Conservation (phyloP, 2,329 filamentous ascomycete genomes). For the Trichoderma breve region DNA sequence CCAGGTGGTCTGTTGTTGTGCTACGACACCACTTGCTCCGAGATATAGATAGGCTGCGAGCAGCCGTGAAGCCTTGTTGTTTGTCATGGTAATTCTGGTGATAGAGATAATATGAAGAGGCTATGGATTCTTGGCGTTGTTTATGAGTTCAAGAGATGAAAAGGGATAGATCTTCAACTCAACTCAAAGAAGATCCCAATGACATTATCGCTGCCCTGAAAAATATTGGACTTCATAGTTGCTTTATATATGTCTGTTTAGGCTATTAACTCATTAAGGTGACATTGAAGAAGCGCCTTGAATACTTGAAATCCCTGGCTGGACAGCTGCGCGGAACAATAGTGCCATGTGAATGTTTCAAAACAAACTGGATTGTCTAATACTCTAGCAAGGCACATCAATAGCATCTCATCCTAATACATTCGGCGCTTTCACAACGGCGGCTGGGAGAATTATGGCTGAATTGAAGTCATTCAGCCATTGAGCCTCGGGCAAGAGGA, state of each 20-base stretch:
- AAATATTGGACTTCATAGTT: not conserved
- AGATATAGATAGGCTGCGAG: conserved; percentile 1
- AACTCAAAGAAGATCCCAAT: not conserved
- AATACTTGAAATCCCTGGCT: not conserved
- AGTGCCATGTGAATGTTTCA: not conserved
- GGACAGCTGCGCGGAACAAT: not conserved
- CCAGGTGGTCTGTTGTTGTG: not conserved
- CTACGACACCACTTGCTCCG: not conserved
- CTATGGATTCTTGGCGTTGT: not conserved
- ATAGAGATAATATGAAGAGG: not conserved
- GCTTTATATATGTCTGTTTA: conserved; percentile 6
- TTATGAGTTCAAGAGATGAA: not conserved
- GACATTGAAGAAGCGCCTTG: not conserved
- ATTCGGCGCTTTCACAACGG: not conserved
- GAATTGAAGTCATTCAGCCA: conserved; percentile 5
- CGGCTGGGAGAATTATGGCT: not conserved
- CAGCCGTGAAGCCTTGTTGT: not conserved
- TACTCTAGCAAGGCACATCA: not conserved
- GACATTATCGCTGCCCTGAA: not conserved
- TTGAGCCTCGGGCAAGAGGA: not conserved
- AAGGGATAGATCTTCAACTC: not conserved
- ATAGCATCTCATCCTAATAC: not conserved
- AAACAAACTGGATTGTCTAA: not conserved
- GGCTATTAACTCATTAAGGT: not conserved
- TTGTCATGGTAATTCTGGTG: not conserved